These are phyloP conservation scores for Aspergillus sp. DNA, from an alignment of 2,329 filamentous ascomycete genomes.

Conservation along the genomic window DNA sequence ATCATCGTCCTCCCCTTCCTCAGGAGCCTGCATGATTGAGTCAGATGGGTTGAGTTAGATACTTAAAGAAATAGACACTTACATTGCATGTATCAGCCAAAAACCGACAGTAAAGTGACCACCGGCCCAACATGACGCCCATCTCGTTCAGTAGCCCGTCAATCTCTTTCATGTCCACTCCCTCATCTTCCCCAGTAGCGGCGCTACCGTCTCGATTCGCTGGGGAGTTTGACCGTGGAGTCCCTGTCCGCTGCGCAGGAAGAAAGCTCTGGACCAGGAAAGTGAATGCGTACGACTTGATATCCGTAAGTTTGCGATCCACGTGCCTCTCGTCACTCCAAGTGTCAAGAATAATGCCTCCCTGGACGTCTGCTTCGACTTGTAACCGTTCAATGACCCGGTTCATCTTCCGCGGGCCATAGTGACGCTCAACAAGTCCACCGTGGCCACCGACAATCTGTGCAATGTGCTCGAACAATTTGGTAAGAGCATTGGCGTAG, in stretches of 20 bases:
- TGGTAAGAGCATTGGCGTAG: constrained; percentile 85
- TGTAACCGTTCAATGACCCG: constrained; percentile 90
- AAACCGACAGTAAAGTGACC: constrained; percentile 89
- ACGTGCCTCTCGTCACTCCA: constrained; percentile 88
- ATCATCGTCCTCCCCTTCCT: constrained; percentile 47
- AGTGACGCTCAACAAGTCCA: constrained; percentile 86
- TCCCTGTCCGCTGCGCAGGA: constrained; percentile 62
- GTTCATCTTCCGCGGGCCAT: constrained; percentile 88
- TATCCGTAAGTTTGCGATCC: constrained; percentile 82
- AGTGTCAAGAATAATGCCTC: constrained; percentile 89
- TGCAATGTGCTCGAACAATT: constrained; percentile 94
- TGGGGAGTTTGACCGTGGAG: constrained; percentile 71
- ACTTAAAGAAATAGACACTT: constrained; percentile 27
- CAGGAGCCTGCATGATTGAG: constrained; percentile 10
- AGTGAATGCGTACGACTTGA: constrained; percentile 96
- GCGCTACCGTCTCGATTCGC: constrained; percentile 51
- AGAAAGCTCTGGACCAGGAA: constrained; percentile 95
- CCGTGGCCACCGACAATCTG: constrained; percentile 93
- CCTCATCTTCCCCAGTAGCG: constrained; percentile 76
- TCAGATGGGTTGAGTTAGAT: background rate
- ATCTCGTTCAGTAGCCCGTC: constrained; percentile 84
- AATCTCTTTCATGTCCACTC: constrained; percentile 94
- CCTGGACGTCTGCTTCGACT: constrained; percentile 91
- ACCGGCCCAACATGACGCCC: constrained; percentile 84
- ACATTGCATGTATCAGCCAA: constrained; percentile 81